Conservation (phyloP, 2,329 filamentous ascomycete species). For the Paraphaeosphaeria minitans region DNA sequence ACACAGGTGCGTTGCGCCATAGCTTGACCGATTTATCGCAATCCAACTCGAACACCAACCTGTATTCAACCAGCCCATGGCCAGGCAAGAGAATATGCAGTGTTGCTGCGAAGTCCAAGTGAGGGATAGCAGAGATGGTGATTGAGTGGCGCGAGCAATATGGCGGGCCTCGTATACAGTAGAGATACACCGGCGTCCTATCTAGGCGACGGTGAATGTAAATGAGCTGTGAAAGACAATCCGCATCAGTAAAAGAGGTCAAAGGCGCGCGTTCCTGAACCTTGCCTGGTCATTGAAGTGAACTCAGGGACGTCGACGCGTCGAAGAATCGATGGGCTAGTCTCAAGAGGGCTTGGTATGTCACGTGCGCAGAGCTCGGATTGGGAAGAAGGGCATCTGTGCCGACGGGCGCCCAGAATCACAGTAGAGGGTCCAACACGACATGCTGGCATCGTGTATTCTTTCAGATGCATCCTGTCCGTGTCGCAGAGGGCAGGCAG, state of each 20-base stretch:
- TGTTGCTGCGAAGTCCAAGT: neutral
- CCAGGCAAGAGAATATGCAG: neutral
- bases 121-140: neutral
- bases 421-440: too few relatives aligned
- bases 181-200: neutral
- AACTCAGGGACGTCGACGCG: neutral
- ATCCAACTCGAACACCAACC: neutral
- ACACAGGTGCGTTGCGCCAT: neutral
- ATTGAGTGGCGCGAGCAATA: neutral
- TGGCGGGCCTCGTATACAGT: neutral
- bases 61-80: neutral
- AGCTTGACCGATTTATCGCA: neutral
- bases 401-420: too few relatives aligned
- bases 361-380: neutral
- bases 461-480: neutral
- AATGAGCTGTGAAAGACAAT: neutral
- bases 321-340: neutral
- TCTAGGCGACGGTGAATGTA: neutral
- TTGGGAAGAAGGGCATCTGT: neutral
- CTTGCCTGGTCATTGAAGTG: neutral
- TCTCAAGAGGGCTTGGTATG: neutral
- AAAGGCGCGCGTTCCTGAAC: neutral
- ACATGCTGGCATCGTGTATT: too few relatives aligned
- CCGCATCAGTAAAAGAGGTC: neutral
- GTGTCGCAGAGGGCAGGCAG: neutral